Evolutionary conservation across 768 basidiomycete genomes (phyloP).

Genomic region (Tricholoma furcatifolium): DNA sequence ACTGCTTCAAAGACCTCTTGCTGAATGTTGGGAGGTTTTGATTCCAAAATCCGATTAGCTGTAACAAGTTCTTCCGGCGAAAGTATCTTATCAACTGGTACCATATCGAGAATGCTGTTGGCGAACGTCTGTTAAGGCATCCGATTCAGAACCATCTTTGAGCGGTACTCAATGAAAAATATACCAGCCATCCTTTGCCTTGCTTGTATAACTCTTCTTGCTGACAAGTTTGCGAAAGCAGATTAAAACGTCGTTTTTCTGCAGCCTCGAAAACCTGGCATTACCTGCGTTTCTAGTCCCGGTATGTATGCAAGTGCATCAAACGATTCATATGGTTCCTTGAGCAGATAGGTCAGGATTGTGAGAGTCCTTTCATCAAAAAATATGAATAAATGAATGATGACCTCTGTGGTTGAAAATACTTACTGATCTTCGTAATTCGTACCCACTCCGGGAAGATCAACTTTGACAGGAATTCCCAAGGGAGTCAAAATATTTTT

Average conservation of each 20-base stretch:
- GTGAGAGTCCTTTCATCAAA: constrained; percentile 23
- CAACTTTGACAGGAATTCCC: constrained; percentile 27
- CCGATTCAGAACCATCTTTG: not conserved
- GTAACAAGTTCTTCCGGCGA: constrained; percentile 19
- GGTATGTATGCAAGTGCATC: constrained; percentile 29
- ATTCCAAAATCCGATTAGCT: constrained; percentile 21
- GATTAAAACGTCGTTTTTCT: not conserved
- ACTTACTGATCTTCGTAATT: constrained; percentile 34
- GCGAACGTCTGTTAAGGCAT: constrained; percentile 26
- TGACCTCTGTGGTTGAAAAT: not conserved
- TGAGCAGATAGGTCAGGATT: constrained; percentile 29
- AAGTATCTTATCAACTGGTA: constrained; percentile 25
- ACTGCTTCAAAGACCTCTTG: constrained; percentile 26
- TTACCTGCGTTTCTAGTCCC: constrained; percentile 26
- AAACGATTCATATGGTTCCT: constrained; percentile 26
- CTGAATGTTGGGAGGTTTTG: constrained; percentile 27
- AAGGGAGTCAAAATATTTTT: constrained; percentile 15
- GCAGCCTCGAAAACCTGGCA: not conserved
- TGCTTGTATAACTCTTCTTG: constrained; percentile 26
- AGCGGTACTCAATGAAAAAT: constrained; percentile 1
- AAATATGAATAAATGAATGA: not conserved
- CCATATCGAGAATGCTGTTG: constrained; percentile 26
- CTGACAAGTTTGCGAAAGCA: constrained; percentile 9
- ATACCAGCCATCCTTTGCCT: constrained; percentile 28
- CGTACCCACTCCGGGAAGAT: constrained; percentile 30